Evolutionary conservation across 495 filamentous ascomycete genomes (phyloP), one percentile per base, ranked within the genome.

Genomic region (Chaetomium cochliodes): DNA sequence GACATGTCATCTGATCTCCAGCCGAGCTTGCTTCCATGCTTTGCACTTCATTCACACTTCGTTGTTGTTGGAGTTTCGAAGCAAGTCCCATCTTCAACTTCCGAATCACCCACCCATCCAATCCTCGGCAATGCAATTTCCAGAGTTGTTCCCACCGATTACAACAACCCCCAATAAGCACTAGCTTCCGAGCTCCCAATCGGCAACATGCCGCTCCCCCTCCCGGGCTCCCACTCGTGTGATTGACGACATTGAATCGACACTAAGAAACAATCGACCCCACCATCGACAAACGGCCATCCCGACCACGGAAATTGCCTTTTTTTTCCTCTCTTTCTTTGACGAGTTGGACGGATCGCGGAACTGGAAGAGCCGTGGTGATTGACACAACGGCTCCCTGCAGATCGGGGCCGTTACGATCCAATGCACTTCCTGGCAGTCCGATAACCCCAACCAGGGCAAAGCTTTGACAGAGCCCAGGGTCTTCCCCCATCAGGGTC

Each of bases 141-240:
- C 49, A 28, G 4, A 23, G 16, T 52, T 12, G 22, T 23, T 37
- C 26, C 28, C 41, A 44, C 41, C 41, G 15, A 44, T 18, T 18
- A 11, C 28, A 44, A 18, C 41, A 44, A 44, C 41, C 16, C 16
- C n/a, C 20, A n/a, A 50, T 50, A 11, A 50, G 46, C 46, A 50
- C 46, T 50, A 50, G 46, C 46, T 50, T 50, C n/a, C 26, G 52
- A 30, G 52, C 15, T 37, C 25, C 56, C 56, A 58, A 58, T 58
- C 56, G 56, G 56, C 56, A 15, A 44, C 41, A 44, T 44, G 5
- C 41, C 41, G 41, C 41, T 44, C 41, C 41, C 41, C 41, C 41
- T 16, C 41, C 41, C 41, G 41, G 13, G 2, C 41, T 1, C 41
- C 2, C 41, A 18, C 41, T 44, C 41, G 33, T 37, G 33, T 37